Conservation (phyloP, 179 eudicot species). For the Spinacia oleracea region DNA sequence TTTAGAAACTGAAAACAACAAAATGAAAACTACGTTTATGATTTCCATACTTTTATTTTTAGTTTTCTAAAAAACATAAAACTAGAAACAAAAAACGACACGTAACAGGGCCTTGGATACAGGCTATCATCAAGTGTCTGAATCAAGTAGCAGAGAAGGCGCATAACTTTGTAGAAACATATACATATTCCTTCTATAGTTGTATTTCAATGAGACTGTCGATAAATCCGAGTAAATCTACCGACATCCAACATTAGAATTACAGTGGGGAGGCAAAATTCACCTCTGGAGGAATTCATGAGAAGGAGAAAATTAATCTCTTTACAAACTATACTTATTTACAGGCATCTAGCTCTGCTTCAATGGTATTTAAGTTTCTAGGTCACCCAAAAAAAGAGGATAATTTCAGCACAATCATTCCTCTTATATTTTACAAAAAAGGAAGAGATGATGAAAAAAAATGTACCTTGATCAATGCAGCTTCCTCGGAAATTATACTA, state of each 20-base stretch:
- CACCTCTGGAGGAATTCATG: slow-evolving; percentile 12
- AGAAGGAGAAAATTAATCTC: slow-evolving; percentile 4
- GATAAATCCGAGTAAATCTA: neutral
- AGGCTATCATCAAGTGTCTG: too few species aligned
- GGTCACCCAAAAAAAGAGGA: slow-evolving; percentile 11
- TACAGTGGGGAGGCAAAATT: slow-evolving; percentile 20
- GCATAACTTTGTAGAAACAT: slow-evolving; percentile 5
- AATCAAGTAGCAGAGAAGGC: neutral
- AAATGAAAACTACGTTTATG: too few species aligned
- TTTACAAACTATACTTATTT: slow-evolving; percentile 24
- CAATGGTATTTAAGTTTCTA: slow-evolving; percentile 3
- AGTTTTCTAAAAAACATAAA: too few species aligned
- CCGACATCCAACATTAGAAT: slow-evolving; percentile 13
- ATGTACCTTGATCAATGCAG: neutral
- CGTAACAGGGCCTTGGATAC: too few species aligned
- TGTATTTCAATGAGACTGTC: slow-evolving; percentile 16
- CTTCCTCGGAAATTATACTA: neutral
- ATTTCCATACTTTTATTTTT: too few species aligned
- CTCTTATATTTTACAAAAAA: slow-evolving; percentile 5
- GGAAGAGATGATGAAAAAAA: neutral
- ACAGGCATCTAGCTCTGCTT: slow-evolving; percentile 21
- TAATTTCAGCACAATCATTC: slow-evolving; percentile 7
- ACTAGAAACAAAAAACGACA: too few species aligned
- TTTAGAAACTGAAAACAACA: too few species aligned
- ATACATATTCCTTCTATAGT: slow-evolving; percentile 22